phyloP scores from a whole-genome alignment of 140 eudicot genomes.

The Oenanthe javanica region DNA sequence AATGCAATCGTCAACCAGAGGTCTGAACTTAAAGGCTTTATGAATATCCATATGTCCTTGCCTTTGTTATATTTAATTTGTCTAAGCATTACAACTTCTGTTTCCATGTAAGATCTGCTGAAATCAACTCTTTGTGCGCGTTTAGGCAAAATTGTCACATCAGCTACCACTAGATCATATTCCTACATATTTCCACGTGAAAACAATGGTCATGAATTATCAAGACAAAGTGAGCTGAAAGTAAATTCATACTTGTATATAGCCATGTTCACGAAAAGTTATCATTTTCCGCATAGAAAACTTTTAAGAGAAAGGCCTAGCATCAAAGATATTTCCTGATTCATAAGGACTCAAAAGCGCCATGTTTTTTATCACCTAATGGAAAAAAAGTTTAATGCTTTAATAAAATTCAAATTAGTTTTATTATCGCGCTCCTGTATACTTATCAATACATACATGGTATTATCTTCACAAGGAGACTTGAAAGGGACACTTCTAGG shows the following conservation, averaged over 20 bases:
- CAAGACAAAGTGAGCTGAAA: not conserved
- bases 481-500: not conserved
- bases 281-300: not conserved
- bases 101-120: not conserved
- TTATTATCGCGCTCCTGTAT: too few relatives aligned
- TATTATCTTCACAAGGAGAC: not conserved
- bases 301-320: not conserved
- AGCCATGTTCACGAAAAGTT: not conserved
- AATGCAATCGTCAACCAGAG: slow-evolving; percentile 29
- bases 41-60: slow-evolving; percentile 27
- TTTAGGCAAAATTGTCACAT: slow-evolving; percentile 5
- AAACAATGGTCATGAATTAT: not conserved
- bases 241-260: not conserved
- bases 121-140: not conserved
- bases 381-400: too few relatives aligned
- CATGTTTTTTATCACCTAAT: too few relatives aligned
- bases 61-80: slow-evolving; percentile 13
- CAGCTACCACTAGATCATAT: slow-evolving; percentile 10
- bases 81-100: slow-evolving; percentile 17
- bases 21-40: slow-evolving; percentile 28
- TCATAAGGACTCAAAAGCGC: not conserved
- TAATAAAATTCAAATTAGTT: too few relatives aligned
- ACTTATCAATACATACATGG: not conserved
- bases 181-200: not conserved
- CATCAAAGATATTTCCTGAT: not conserved